Conservation (phyloP, 2,329 filamentous ascomycete genomes). For the Epichloe aotearoae region DNA sequence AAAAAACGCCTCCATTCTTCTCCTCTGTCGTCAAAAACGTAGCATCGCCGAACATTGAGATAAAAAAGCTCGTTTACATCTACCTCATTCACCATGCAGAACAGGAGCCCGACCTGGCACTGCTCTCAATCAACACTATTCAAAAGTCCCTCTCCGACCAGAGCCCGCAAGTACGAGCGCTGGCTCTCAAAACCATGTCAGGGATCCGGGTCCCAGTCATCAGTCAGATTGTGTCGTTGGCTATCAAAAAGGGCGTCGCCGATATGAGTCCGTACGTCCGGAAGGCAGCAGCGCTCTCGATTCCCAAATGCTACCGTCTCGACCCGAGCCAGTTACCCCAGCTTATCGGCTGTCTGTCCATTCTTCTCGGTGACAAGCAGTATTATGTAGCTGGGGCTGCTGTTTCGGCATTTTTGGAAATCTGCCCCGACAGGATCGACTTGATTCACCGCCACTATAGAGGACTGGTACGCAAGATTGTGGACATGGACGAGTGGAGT, state of each 20-base stretch:
- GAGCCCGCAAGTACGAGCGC: conserved; percentile 79
- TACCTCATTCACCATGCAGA: conserved; percentile 96
- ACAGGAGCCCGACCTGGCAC: conserved; percentile 83
- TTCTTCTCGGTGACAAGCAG: conserved; percentile 75
- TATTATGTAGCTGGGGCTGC: conserved; percentile 96
- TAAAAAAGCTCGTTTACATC: conserved; percentile 97
- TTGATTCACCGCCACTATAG: conserved; percentile 86
- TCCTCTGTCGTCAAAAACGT: conserved; percentile 98
- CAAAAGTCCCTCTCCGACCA: conserved; percentile 92
- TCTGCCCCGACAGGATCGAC: conserved; percentile 79
- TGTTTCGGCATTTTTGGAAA: conserved; percentile 74
- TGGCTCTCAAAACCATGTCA: conserved; percentile 93
- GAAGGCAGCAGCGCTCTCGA: conserved; percentile 82
- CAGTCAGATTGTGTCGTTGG: conserved; percentile 89
- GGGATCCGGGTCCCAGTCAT: conserved; percentile 95
- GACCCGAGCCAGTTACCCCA: conserved; percentile 79
- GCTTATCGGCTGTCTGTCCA: conserved; percentile 67
- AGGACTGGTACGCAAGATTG: conserved; percentile 71
- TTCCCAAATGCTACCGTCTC: conserved; percentile 88
- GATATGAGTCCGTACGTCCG: conserved; percentile 94
- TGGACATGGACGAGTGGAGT: conserved; percentile 99
- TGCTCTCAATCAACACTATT: conserved; percentile 96
- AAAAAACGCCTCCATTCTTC: conserved; percentile 80
- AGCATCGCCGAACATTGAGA: conserved; percentile 81
- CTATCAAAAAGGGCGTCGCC: conserved; percentile 83